Percentiles rank a stretch among this genome's conserved stretches.
phyloP scores from a whole-genome alignment of 306 rosid species.

The Cicer arietinum region DNA sequence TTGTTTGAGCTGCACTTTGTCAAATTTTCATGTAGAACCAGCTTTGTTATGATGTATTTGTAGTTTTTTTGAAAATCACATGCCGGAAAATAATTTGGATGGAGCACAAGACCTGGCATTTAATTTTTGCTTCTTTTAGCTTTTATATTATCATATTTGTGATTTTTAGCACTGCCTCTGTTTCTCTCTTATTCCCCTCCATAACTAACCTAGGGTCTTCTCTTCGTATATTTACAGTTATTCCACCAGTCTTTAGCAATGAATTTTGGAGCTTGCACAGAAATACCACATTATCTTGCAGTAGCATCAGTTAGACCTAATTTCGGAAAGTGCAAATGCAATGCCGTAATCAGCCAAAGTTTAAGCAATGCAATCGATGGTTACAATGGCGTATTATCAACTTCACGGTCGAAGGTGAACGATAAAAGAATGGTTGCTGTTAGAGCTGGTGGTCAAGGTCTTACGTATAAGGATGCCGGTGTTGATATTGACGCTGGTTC shows the following conservation, averaged over 20 bases:
- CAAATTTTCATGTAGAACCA: no score
- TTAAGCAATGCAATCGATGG: background rate
- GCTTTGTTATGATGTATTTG: no score
- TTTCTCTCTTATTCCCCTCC: background rate
- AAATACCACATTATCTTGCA: conserved; percentile 36
- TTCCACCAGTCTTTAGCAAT: background rate
- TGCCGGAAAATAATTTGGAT: no score
- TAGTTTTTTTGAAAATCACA: no score
- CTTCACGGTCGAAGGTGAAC: conserved; percentile 31
- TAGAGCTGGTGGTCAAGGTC: conserved; percentile 45
- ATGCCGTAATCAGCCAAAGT: background rate
- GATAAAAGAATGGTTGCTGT: conserved; percentile 20
- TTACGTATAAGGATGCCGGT: conserved; percentile 85
- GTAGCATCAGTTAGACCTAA: conserved; percentile 33
- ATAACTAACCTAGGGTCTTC: background rate
- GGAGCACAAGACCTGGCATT: no score
- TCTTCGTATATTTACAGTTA: background rate
- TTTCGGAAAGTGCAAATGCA: conserved; percentile 1
- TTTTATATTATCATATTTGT: no score
- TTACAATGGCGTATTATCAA: conserved; percentile 31
- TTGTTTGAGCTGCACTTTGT: no score
- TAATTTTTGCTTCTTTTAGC: no score
- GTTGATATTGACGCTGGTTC: conserved; percentile 95
- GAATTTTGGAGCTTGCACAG: conserved; percentile 38
- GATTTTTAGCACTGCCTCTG: no score